A percentile compares a stretch with the other conserved stretches of the same genome.
Conservation (phyloP, 2,329 filamentous ascomycete species). For the Fusarium multiceps region DNA sequence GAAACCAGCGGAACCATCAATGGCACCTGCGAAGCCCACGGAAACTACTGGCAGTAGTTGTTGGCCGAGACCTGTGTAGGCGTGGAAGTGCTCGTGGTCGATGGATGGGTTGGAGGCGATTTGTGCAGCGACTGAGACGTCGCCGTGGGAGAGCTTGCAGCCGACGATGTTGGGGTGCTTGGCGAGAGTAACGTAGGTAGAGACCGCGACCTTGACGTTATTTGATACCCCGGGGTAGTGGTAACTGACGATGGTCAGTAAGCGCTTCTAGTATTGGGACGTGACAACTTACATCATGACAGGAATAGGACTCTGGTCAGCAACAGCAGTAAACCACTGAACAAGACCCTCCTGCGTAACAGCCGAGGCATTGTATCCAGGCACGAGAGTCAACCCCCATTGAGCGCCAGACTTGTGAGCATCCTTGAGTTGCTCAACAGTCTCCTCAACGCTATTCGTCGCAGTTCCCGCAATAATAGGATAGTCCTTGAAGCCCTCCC, state of each 20-base stretch:
- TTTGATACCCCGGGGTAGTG: conserved; percentile 76
- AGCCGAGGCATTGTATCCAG: conserved; percentile 68
- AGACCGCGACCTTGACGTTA: conserved; percentile 68
- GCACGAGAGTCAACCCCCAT: conserved; percentile 69
- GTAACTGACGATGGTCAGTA: conserved; percentile 56
- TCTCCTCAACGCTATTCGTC: conserved; percentile 71
- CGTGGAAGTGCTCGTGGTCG: conserved; percentile 67
- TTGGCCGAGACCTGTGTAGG: conserved; percentile 74
- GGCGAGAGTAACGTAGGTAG: conserved; percentile 67
- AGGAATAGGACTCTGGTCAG: conserved; percentile 67
- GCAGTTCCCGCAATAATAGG: conserved; percentile 72
- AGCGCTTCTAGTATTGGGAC: neutral
- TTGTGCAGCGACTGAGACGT: conserved; percentile 72
- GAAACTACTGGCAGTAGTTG: conserved; percentile 70
- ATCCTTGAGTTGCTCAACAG: conserved; percentile 66
- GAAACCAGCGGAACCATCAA: conserved; percentile 71
- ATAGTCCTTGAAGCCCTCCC: conserved; percentile 66
- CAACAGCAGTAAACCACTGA: conserved; percentile 68
- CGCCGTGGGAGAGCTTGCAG: conserved; percentile 75
- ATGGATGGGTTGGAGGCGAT: conserved; percentile 69
- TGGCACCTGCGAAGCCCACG: conserved; percentile 69
- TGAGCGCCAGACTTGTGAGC: conserved; percentile 68
- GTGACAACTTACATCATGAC: conserved; percentile 63
- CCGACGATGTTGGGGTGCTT: conserved; percentile 75
- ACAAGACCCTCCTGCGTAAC: conserved; percentile 66